phyloP scores from a whole-genome alignment of 352 stramenopile species.

The Phytophthora europaea region DNA sequence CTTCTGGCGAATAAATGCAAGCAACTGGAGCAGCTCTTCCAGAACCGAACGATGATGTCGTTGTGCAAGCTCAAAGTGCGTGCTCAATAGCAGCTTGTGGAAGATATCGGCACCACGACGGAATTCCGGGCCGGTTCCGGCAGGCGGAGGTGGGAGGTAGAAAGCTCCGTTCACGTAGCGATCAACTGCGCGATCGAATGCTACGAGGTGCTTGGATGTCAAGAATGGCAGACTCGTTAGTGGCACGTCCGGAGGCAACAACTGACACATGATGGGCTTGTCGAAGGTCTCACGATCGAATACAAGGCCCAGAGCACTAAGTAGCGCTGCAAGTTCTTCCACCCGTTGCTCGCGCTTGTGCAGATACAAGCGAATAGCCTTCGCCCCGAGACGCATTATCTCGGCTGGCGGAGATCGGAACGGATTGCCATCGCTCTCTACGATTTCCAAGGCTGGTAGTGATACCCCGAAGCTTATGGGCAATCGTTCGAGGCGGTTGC shows the following conservation, averaged over 20 bases:
- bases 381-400: slow-evolving; percentile 67
- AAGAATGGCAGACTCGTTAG: slow-evolving; percentile 58
- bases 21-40: slow-evolving; percentile 60
- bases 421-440: slow-evolving; percentile 81
- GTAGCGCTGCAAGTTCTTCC: slow-evolving; percentile 54
- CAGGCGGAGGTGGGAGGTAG: slow-evolving; percentile 53
- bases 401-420: slow-evolving; percentile 74
- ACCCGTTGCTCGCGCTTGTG: slow-evolving; percentile 70
- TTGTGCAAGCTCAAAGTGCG: slow-evolving; percentile 66
- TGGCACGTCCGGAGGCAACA: slow-evolving; percentile 34
- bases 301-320: slow-evolving; percentile 44
- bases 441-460: slow-evolving; percentile 48
- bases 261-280: slow-evolving; percentile 41
- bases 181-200: slow-evolving; percentile 65
- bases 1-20: slow-evolving; percentile 65
- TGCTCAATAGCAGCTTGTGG: slow-evolving; percentile 58
- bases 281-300: slow-evolving; percentile 58
- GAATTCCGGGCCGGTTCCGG: slow-evolving; percentile 18
- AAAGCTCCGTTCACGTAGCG: slow-evolving; percentile 79
- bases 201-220: slow-evolving; percentile 49
- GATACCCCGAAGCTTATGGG: slow-evolving; percentile 64
- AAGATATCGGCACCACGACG: slow-evolving; percentile 69
- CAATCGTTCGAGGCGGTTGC: slow-evolving; percentile 73
- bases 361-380: slow-evolving; percentile 61
- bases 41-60: slow-evolving; percentile 60